Evolutionary conservation across 2,329 filamentous ascomycete genomes (phyloP), one percentile per base, ranked within the genome.

Genomic region (Capronia epimyces): DNA sequence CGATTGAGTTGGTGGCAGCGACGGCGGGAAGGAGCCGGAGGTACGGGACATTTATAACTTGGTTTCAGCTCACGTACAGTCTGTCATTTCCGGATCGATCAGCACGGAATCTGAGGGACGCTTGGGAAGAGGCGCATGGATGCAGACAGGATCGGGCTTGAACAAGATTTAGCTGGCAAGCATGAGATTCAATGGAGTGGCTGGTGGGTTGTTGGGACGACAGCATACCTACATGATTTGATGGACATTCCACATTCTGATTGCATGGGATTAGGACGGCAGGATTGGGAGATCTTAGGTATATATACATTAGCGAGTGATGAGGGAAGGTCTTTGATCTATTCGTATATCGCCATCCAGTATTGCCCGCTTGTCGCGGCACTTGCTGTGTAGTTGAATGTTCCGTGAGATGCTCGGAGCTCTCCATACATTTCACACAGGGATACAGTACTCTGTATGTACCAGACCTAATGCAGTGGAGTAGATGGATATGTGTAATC

Each of bases 1-100:
- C 22, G 29, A 51, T 49, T 18, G 20, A 34, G 32, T 40, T 18
- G 31, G 44, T 36, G 21, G 32, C 21, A 39, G 37, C 32, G 24
- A 32, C 27, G 39, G 41, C 43, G 12, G n/a, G n/a, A n/a, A n/a
- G n/a, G n/a, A n/a, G n/a, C n/a, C n/a, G n/a, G n/a, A n/a, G 36
- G 44, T 20, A 21, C 27, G 29, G 25, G 32, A 37, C 9, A n/a
- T 31, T 45, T 40, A 13, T 34, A 15, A 8, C 20, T 37, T 20
- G 5, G 12, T n/a, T 37, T 37, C 12, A 5, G 7, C 7, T 37
- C 34, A 37, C 32, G 34, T 9, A 29, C 18, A 43, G 15, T 16
- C 41, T 31, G 41, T 43, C 41, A 43, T 43, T 43, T 31, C 24
- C 41, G 41, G n/a, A 29, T 29, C 29, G 15, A 7, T 18, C 31